Conservation (phyloP, 495 filamentous ascomycete genomes). For the Amniculicola lignicola region DNA sequence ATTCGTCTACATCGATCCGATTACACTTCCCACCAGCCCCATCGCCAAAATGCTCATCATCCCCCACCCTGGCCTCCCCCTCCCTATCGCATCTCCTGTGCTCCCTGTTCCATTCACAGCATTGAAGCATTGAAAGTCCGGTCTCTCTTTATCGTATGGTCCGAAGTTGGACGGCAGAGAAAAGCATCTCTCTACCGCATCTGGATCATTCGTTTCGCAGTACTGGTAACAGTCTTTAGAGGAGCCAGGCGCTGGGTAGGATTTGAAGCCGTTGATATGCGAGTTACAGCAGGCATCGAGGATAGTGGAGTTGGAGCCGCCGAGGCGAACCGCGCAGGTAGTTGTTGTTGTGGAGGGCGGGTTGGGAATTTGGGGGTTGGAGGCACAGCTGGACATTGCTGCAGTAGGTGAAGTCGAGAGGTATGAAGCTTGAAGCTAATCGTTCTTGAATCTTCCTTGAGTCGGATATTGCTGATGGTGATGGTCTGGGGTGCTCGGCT, state of each 20-base stretch:
- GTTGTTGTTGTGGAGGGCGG: constrained; percentile 10
- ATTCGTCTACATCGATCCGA: background rate
- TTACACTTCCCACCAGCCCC: background rate
- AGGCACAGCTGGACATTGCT: background rate
- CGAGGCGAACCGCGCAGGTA: constrained; percentile 21
- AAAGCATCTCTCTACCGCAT: constrained; percentile 8
- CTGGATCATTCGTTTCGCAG: background rate
- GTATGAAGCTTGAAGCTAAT: no score
- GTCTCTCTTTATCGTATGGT: background rate
- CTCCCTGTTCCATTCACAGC: background rate
- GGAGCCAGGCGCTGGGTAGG: background rate
- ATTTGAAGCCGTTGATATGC: constrained; percentile 12
- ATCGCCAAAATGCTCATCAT: background rate
- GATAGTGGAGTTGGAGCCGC: constrained; percentile 18
- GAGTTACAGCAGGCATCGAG: constrained; percentile 27
- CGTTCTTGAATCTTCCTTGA: no score
- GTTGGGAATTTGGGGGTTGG: background rate
- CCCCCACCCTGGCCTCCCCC: background rate
- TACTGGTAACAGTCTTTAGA: constrained; percentile 10
- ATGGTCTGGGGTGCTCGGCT: no score
- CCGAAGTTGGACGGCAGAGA: constrained; percentile 4
- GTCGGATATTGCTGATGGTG: no score
- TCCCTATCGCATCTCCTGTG: background rate
- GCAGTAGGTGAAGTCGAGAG: no score
- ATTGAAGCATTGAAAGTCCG: constrained; percentile 6